Percentiles rank a stretch among this genome's conserved stretches.
These are phyloP conservation scores for Trichopus zeylanicus DNA, from an alignment of 116 monocot species.

Conservation along the genomic window DNA sequence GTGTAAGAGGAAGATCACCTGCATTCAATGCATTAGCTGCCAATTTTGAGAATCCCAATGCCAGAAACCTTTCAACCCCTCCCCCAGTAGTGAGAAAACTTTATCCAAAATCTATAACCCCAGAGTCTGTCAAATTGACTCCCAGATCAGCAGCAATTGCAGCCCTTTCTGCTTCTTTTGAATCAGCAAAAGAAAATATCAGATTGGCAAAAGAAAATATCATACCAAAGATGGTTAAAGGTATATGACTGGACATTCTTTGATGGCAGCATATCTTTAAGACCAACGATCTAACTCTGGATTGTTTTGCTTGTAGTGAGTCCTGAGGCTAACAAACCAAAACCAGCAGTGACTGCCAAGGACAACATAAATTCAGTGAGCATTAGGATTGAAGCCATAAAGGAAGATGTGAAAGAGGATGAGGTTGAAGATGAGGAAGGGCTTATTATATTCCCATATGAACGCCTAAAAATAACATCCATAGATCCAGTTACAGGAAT, in stretches of 20 bases:
- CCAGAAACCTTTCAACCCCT: constrained; percentile 86
- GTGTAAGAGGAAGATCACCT: constrained; percentile 81
- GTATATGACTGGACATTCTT: constrained; percentile 20
- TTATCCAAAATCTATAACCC: constrained; percentile 48
- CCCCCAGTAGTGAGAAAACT: constrained; percentile 70
- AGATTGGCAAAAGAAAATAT: constrained; percentile 22
- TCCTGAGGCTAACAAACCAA: constrained; percentile 29
- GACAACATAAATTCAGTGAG: constrained; percentile 22
- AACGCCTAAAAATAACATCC: constrained; percentile 39
- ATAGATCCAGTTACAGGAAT: constrained; percentile 39
- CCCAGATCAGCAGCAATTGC: constrained; percentile 53
- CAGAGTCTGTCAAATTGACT: constrained; percentile 31
- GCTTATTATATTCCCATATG: constrained; percentile 49
- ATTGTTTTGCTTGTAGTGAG: constrained; percentile 32
- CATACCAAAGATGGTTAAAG: constrained; percentile 45
- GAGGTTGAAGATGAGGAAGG: constrained; percentile 50
- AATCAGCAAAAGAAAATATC: constrained; percentile 25
- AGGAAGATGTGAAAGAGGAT: constrained; percentile 57
- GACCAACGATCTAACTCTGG: background rate
- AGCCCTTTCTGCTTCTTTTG: constrained; percentile 56
- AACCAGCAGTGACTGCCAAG: constrained; percentile 22
- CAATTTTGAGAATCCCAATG: constrained; percentile 73
- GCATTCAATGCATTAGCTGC: constrained; percentile 83
- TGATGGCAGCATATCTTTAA: background rate
- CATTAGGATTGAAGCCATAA: constrained; percentile 27